These are phyloP conservation scores for Toxoplasma gondii DNA, from an alignment of 169 alveolate species.

Conservation along the genomic window DNA sequence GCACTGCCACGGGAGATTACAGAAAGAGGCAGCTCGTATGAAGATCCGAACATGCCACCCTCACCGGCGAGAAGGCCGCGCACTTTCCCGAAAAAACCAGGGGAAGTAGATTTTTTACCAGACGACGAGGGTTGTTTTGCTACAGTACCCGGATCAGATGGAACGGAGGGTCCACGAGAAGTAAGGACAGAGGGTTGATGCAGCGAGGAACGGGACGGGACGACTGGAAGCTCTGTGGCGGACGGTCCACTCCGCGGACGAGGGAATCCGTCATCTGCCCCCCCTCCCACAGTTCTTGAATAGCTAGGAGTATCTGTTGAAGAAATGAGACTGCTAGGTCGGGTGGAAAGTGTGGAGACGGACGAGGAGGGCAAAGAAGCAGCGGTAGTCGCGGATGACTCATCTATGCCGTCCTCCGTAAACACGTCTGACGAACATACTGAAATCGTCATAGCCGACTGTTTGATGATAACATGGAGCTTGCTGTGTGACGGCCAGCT, in stretches of 20 bases:
- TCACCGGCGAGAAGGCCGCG: neutral
- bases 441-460: neutral
- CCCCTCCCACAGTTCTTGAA: neutral
- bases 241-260: neutral
- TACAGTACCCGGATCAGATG: neutral
- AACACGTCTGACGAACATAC: neutral
- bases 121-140: neutral
- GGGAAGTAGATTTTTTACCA: neutral
- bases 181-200: neutral
- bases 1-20: neutral
- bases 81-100: neutral
- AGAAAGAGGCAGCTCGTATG: neutral
- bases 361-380: neutral
- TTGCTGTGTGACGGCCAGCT: conserved; percentile 61
- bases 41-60: neutral
- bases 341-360: neutral
- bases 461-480: conserved; percentile 41
- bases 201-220: neutral
- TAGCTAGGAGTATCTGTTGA: neutral
- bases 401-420: neutral
- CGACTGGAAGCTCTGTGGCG: neutral
- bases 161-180: neutral
- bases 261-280: neutral
- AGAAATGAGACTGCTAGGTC: neutral
- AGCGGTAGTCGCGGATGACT: neutral